These are phyloP conservation scores for Wickerhamomyces sp. DNA, from an alignment of 1,139 yeast species.

Conservation along the genomic window DNA sequence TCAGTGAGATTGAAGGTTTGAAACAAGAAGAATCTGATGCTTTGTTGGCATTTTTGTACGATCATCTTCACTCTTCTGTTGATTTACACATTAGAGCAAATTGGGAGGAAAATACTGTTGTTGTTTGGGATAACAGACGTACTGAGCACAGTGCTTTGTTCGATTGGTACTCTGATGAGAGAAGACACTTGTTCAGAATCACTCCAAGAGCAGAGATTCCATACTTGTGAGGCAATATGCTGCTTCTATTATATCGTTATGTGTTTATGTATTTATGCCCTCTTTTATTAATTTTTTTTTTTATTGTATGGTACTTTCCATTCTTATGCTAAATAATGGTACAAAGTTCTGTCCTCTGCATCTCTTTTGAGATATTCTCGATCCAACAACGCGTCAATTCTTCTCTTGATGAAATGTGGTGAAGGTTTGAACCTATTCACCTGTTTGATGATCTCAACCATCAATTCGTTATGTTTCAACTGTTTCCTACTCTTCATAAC, in stretches of 20 bases:
- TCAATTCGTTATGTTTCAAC: constrained; percentile 57
- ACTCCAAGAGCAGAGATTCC: constrained; percentile 44
- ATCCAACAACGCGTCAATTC: constrained; percentile 78
- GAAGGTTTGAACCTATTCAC: constrained; percentile 68
- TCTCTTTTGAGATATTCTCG: constrained; percentile 80
- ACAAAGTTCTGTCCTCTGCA: constrained; percentile 51
- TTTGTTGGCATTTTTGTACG: constrained; percentile 45
- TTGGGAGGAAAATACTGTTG: constrained; percentile 56
- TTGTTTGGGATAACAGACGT: constrained; percentile 65
- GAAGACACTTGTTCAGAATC: constrained; percentile 60
- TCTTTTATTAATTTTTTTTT: too few species aligned
- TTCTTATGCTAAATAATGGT: constrained; percentile 74
- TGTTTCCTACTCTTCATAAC: constrained; percentile 74
- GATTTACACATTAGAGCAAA: constrained; percentile 50
- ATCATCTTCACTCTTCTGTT: constrained; percentile 40
- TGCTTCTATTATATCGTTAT: too few species aligned
- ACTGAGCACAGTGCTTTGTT: constrained; percentile 54
- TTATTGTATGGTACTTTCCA: too few species aligned
- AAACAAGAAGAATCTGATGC: constrained; percentile 57
- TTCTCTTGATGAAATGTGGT: constrained; percentile 61
- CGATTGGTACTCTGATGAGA: constrained; percentile 49
- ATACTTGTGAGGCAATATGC: too few species aligned
- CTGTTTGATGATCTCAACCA: constrained; percentile 62
- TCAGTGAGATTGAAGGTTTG: constrained; percentile 57
- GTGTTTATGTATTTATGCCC: too few species aligned